Evolutionary conservation across 2,329 filamentous ascomycete species (phyloP), one percentile per base, ranked within the genome.

Genomic region (Fusarium heterosporum): DNA sequence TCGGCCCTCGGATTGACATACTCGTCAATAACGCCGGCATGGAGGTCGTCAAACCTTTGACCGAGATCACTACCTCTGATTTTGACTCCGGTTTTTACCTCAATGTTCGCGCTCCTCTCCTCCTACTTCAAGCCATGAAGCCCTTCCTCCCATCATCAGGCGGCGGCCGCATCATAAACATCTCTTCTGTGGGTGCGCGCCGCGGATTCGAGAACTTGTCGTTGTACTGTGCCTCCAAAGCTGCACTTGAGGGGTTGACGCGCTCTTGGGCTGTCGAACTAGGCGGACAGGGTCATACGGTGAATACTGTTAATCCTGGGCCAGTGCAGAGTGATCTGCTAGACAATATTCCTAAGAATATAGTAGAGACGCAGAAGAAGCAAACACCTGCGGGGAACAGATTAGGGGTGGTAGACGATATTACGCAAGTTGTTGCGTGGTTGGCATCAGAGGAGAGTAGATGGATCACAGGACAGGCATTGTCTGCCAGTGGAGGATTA

Each of bases 281-380:
- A 10, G 64, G 64, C 4, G 72, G 62, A 5, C 75, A 81, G 57
- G 86, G 87, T 1, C 85, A 85, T 58, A 89, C 87, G 1, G 87
- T 88, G 26, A 90, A 90, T 66, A 80, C 82, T 1, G 83, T 90
- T 4, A 83, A 83, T 19, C 86, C 87, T 0, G 88, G 88, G 0
- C 86, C 87, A 0, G 84, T 88, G 8, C 76, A 84, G 74, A 88
- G 81, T 29, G 85, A 87, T 9, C 83, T 90, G 81, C 72, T 89
- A 25, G 82, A 83, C 16, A 79, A 83, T 7, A 69, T 68, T 17
- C 65, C 65, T 0, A 52, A 58, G 1, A 61, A 68, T 2, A 69
- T 68, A 8, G 36, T 66, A 1, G 53, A 43, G 0, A 66, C 55
- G 32, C 65, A 68, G 32, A 68, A 69, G 41, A 64, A 45, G 19